Evolutionary conservation across 495 filamentous ascomycete genomes (phyloP).

Genomic region (Hypoxylon trugodes): DNA sequence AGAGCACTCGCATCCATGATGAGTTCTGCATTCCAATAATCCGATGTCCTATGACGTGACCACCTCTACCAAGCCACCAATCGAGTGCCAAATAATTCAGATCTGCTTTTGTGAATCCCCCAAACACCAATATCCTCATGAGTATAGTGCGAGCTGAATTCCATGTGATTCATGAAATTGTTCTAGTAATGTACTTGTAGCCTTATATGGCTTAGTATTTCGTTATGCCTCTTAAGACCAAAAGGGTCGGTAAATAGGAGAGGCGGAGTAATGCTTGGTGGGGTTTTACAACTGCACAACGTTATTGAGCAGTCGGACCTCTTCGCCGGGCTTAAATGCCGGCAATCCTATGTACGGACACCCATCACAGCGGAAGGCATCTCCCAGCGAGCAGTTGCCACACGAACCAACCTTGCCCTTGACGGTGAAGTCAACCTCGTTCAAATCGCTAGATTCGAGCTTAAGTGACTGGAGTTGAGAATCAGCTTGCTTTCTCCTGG

Average conservation of each 20-base stretch:
- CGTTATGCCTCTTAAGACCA: conserved; percentile 3
- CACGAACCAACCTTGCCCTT: conserved; percentile 94
- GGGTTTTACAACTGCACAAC: conserved; percentile 77
- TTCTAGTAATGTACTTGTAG: not conserved
- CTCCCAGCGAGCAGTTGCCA: conserved; percentile 90
- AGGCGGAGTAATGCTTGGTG: not conserved
- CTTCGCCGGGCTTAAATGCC: conserved; percentile 95
- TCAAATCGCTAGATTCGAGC: conserved; percentile 78
- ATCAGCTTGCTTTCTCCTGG: conserved; percentile 67
- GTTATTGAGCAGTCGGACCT: conserved; percentile 86
- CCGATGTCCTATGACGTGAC: too few relatives aligned
- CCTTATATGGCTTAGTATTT: conserved; percentile 6
- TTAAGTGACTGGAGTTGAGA: conserved; percentile 67
- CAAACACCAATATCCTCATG: conserved; percentile 17
- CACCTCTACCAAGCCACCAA: not conserved
- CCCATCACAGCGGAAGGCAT: conserved; percentile 81
- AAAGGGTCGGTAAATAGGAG: not conserved
- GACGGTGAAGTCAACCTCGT: conserved; percentile 93
- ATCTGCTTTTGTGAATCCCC: conserved; percentile 12
- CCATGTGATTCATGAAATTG: conserved; percentile 3
- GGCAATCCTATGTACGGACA: conserved; percentile 95
- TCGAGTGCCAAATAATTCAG: not conserved
- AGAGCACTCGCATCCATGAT: too few relatives aligned
- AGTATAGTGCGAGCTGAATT: not conserved
- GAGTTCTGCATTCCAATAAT: too few relatives aligned